Conservation (phyloP, 2,329 filamentous ascomycete genomes). For the Pseudogymnoascus sp. region DNA sequence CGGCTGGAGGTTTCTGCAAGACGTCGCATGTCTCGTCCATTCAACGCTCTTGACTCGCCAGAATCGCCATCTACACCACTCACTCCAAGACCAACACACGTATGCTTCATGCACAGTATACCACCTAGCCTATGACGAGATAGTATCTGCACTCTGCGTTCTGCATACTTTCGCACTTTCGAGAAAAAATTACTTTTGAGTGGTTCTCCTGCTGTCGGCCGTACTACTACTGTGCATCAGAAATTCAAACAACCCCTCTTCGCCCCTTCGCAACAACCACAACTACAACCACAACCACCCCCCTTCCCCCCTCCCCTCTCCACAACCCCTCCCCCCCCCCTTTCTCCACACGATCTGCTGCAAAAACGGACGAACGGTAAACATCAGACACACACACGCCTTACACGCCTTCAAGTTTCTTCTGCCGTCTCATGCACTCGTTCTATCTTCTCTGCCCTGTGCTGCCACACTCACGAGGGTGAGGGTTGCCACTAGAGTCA, state of each 20-base stretch:
- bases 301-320: not conserved
- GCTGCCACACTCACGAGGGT: conserved; percentile 2
- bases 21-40: not conserved
- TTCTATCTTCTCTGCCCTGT: not conserved
- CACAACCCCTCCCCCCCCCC: not conserved
- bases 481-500: conserved; percentile 1
- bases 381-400: not conserved
- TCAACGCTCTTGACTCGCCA: not conserved
- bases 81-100: not conserved
- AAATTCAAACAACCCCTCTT: not conserved
- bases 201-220: not conserved
- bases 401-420: not conserved
- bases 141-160: not conserved
- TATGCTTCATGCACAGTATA: conserved; percentile 3
- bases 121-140: conserved; percentile 5
- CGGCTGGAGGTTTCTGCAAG: conserved; percentile 2
- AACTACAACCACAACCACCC: not conserved
- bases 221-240: conserved; percentile 3
- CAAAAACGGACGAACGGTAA: not conserved
- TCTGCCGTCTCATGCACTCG: not conserved
- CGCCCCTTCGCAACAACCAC: not conserved
- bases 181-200: not conserved
- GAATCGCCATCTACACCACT: not conserved
- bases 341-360: conserved; percentile 1
- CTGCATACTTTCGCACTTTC: not conserved